Conservation (phyloP, 2,329 filamentous ascomycete genomes). For the Ophiostoma australiae region DNA sequence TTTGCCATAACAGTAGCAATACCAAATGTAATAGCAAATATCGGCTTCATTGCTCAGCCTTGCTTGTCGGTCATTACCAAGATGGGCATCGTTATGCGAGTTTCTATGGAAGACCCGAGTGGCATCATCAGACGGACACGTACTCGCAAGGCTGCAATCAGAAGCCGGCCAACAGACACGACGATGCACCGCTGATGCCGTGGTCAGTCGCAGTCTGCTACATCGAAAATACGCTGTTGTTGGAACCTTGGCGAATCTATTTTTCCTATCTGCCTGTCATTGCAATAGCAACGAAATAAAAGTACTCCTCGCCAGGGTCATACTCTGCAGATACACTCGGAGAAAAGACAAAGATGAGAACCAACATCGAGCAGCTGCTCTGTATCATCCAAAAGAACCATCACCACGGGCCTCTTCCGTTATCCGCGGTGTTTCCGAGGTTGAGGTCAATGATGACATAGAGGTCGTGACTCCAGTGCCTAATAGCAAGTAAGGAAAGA, state of each 20-base stretch:
- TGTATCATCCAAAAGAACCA: neutral
- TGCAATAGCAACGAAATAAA: no score
- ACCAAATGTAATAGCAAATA: neutral
- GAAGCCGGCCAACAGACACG: neutral
- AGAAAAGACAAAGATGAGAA: no score
- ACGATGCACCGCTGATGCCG: neutral
- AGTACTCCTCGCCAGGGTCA: no score
- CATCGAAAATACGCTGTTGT: no score
- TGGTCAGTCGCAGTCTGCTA: neutral
- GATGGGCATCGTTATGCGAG: neutral
- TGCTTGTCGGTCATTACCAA: neutral
- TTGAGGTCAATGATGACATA: neutral
- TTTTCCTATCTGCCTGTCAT: no score
- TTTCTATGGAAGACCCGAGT: neutral
- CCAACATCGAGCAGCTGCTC: no score
- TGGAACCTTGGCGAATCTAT: no score
- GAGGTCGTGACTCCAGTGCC: neutral
- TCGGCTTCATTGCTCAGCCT: neutral
- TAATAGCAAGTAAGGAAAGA: neutral
- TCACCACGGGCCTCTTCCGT: neutral
- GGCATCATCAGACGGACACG: neutral
- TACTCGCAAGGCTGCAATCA: neutral
- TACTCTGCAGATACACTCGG: no score
- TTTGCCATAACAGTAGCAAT: neutral
- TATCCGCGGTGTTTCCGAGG: neutral